These are phyloP conservation scores for Globisporangium sylvaticum DNA, from an alignment of 352 stramenopile genomes.

Conservation along the genomic window DNA sequence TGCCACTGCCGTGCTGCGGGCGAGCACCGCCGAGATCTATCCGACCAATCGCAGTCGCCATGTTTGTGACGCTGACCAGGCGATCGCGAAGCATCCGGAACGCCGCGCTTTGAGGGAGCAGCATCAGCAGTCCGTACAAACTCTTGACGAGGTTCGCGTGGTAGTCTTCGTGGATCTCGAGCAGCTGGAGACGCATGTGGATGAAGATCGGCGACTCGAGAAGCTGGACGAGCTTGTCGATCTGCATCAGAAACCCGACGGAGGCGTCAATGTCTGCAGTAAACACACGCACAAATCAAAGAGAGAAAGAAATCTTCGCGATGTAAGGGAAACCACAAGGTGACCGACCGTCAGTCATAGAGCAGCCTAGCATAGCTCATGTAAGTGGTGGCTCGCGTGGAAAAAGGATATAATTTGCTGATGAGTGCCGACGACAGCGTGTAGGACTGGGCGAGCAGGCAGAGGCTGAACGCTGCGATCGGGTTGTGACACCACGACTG, in stretches of 20 bases:
- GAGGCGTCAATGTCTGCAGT: conserved; percentile 94
- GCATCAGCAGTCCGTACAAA: conserved; percentile 97
- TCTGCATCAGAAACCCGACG: conserved; percentile 99
- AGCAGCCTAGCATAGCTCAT: neutral
- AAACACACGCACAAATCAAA: conserved; percentile 15
- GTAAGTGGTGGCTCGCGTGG: neutral
- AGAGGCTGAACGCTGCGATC: conserved; percentile 96
- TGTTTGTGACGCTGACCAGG: conserved; percentile 82
- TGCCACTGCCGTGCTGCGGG: conserved; percentile 19
- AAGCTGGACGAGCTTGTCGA: conserved; percentile 99
- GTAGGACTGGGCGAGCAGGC: conserved; percentile 97
- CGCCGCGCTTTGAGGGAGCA: conserved; percentile 92
- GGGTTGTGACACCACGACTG: conserved; percentile 98
- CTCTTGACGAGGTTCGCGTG: conserved; percentile 96
- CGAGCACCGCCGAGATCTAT: conserved; percentile 50
- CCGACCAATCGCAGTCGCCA: conserved; percentile 78
- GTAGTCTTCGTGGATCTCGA: conserved; percentile 94
- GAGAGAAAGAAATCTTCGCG: conserved; percentile 3
- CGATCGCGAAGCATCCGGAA: conserved; percentile 83
- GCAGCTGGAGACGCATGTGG: conserved; percentile 96
- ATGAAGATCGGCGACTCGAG: conserved; percentile 99
- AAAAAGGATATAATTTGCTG: conserved; percentile 90
- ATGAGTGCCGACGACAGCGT: conserved; percentile 95
- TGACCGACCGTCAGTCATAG: neutral
- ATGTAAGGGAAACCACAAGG: conserved; percentile 33